A percentile compares a stretch with the other conserved stretches of the same genome.
Evolutionary conservation across 78 protist genomes (phyloP).

Genomic region (Isochrysis galbana): DNA sequence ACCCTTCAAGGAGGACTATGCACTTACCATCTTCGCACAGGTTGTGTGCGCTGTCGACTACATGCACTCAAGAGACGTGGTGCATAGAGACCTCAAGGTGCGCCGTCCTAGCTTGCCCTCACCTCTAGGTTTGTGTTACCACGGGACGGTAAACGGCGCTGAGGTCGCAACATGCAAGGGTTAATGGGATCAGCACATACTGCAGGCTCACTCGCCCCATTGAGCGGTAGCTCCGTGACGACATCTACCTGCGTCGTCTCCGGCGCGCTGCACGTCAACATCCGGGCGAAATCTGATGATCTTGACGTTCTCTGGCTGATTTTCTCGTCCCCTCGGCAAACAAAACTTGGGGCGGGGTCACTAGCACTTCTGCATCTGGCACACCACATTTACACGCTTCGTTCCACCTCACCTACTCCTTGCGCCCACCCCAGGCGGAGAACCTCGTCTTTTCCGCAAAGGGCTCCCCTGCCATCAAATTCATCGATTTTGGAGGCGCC

Average conservation of each 20-base stretch:
- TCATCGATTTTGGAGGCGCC: slow-evolving; percentile 15
- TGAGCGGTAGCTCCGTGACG: no score
- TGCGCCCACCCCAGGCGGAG: slow-evolving; percentile 11
- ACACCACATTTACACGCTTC: no score
- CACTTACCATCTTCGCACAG: slow-evolving; percentile 7
- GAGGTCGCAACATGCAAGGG: no score
- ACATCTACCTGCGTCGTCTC: no score
- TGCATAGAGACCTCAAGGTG: slow-evolving; percentile 13
- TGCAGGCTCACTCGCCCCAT: no score
- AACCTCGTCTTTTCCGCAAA: slow-evolving; percentile 4
- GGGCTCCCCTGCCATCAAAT: slow-evolving; percentile 1
- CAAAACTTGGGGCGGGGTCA: no score
- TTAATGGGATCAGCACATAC: no score
- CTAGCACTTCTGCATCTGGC: no score
- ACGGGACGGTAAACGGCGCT: not conserved
- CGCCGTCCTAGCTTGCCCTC: not conserved
- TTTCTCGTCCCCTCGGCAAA: not conserved
- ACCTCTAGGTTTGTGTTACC: not conserved
- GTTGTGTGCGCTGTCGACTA: not conserved
- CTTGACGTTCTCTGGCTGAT: no score
- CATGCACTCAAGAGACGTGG: not conserved
- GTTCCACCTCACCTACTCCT: no score
- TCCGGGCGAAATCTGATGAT: no score
- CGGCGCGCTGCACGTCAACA: no score
- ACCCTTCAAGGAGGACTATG: not conserved